phyloP scores from a whole-genome alignment of 441 rosid species.

The Manihot esculenta region DNA sequence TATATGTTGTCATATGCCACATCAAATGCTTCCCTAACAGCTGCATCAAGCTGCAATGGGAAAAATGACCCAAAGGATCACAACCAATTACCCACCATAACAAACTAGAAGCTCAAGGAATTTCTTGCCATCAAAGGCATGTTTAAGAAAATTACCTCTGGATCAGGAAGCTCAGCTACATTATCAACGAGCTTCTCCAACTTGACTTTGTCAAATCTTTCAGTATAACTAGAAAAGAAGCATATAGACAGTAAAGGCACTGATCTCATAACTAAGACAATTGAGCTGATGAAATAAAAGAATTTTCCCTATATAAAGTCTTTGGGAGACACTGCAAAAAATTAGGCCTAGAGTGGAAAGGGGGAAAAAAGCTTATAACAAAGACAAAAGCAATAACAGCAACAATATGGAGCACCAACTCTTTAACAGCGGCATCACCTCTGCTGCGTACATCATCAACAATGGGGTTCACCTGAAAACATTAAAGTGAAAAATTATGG shows the following conservation, averaged over 20 bases:
- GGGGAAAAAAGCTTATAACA: not conserved
- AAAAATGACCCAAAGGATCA: slow-evolving; percentile 3
- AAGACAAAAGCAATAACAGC: not conserved
- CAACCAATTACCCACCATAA: not conserved
- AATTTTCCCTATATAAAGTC: not conserved
- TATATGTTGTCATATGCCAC: slow-evolving; percentile 86
- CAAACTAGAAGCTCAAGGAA: not conserved
- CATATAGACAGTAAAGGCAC: not conserved
- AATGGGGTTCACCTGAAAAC: slow-evolving; percentile 63
- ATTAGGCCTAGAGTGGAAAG: not conserved
- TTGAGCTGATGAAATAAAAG: not conserved
- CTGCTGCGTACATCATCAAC: slow-evolving; percentile 69
- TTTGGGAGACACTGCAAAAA: not conserved
- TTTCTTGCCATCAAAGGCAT: not conserved
- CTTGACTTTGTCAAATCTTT: slow-evolving; percentile 75
- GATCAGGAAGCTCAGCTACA: slow-evolving; percentile 70
- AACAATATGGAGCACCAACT: slow-evolving; percentile 39
- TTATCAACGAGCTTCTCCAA: slow-evolving; percentile 54
- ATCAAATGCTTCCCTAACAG: slow-evolving; percentile 72
- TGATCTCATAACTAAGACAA: slow-evolving; percentile 3
- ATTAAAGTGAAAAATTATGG: not conserved
- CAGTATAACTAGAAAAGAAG: slow-evolving; percentile 60
- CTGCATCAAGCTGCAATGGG: slow-evolving; percentile 56
- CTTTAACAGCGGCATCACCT: slow-evolving; percentile 89
- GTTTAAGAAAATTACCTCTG: slow-evolving; percentile 46